Base-by-base conservation (phyloP, 345 rosid species). In the Linum lewisii region DNA sequence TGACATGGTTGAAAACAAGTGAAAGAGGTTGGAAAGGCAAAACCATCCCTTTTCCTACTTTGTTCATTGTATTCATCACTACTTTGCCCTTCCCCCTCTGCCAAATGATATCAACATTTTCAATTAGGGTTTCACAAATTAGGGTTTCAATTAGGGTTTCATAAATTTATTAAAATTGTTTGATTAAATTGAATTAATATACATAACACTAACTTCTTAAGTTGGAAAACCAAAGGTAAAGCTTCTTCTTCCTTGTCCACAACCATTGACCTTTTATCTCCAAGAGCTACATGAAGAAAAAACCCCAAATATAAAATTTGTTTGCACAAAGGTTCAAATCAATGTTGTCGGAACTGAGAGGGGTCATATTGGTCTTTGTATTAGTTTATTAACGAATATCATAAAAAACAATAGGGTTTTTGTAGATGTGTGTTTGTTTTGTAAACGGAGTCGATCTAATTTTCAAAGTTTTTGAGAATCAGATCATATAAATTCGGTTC, bases 11-110 rank as follows among this genome's bases (percentile, higher is more conserved):
- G 44, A 57, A 57, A 18, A 45, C 44, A 26, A 57, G 42, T 9
- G 60, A 26, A 21, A 57, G 60, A 26, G 42, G 60, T 37, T 26
- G 44, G 23, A 57, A 57, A 14, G 60, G 60, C 11, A 57, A 9
- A 57, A 57, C 44, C 60, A 57, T 57, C 22, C 60, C 44, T 10
- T n/a, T 32, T 32, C 19, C 15, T 57, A 26, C 13, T n/a, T 57
- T 18, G 44, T 4, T 29, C 34, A 29, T 29, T 42, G 14, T 42
- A 11, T 3, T 42, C 47, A 42, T 3, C 18, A 16, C 16, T 42
- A 7, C 47, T 16, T 42, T 11, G 16, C 1, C 4, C 9, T 11
- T 42, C 13, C 47, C 18, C 18, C 16, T 42, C 56, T 21, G 7
- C 56, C 25, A 52, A 7, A 29, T 29, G 34, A 8, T 29, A 3